Conservation (phyloP, 176 grass and related monocot genomes). For the Canna indica region DNA sequence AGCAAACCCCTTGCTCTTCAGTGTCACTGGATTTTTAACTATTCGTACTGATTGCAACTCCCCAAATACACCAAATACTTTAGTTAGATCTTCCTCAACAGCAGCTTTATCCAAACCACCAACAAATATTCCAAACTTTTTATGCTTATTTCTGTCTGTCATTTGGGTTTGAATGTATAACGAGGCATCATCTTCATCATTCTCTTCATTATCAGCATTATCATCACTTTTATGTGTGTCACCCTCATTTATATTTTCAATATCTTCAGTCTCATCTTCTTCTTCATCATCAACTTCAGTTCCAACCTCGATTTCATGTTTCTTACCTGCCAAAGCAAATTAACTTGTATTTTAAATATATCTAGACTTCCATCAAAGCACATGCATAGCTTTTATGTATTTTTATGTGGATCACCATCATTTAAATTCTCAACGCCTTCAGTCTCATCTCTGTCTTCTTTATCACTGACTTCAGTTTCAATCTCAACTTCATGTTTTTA, state of each 20-base stretch:
- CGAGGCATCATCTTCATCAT: constrained; percentile 28
- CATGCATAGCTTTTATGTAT: not conserved
- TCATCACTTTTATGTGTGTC: constrained; percentile 3
- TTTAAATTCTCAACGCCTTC: not conserved
- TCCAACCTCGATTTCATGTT: not conserved
- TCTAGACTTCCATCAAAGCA: not conserved
- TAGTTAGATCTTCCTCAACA: constrained; percentile 48
- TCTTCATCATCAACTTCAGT: not conserved
- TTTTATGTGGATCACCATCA: not conserved
- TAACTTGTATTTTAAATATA: not conserved
- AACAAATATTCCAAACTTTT: constrained; percentile 62
- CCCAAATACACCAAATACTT: constrained; percentile 49
- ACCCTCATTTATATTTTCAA: not conserved
- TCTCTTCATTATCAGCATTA: constrained; percentile 5
- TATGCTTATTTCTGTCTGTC: constrained; percentile 23
- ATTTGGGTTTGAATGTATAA: constrained; percentile 13
- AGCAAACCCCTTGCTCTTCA: constrained; percentile 44
- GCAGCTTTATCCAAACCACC: constrained; percentile 44
- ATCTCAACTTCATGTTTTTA: not conserved
- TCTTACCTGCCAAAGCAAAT: not conserved
- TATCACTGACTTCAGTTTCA: not conserved
- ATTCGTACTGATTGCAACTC: constrained; percentile 58
- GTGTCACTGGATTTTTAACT: constrained; percentile 32
- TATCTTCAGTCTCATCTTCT: not conserved
- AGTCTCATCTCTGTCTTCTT: not conserved